Evolutionary conservation across 2,329 filamentous ascomycete genomes (phyloP).

Genomic region (Cordyceps farinosa): DNA sequence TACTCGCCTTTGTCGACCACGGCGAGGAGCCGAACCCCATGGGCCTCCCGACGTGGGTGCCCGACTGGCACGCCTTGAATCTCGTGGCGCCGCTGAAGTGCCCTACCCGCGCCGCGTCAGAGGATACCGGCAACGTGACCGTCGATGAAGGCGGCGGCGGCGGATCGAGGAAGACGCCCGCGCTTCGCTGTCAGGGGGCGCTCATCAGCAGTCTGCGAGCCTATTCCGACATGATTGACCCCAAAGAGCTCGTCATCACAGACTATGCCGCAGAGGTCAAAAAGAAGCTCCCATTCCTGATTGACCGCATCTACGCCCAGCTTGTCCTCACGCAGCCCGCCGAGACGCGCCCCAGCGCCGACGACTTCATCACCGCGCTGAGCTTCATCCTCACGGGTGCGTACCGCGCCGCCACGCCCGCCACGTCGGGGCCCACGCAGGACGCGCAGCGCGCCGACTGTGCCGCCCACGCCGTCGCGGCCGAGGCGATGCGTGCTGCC

Average conservation of each 20-base stretch:
- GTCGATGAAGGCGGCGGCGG: not conserved
- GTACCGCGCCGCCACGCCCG: not conserved
- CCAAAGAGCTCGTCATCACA: slow-evolving; percentile 16
- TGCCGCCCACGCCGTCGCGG: slow-evolving; percentile 13
- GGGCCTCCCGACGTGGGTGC: slow-evolving; percentile 17
- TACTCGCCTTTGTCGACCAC: slow-evolving; percentile 18
- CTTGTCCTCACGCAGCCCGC: not conserved
- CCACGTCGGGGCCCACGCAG: not conserved
- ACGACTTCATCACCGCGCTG: slow-evolving; percentile 7
- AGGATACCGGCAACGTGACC: not conserved
- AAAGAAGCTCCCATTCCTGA: slow-evolving; percentile 12
- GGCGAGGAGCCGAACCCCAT: slow-evolving; percentile 8
- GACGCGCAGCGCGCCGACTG: slow-evolving; percentile 5
- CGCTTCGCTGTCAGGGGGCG: slow-evolving; percentile 1
- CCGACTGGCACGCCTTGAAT: slow-evolving; percentile 17
- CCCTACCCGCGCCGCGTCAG: slow-evolving; percentile 2
- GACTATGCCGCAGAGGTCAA: not conserved
- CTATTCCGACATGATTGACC: slow-evolving; percentile 4
- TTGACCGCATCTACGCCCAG: slow-evolving; percentile 11
- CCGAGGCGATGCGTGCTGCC: not conserved
- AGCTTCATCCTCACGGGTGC: slow-evolving; percentile 14
- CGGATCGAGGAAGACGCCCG: not conserved
- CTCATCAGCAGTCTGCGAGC: not conserved
- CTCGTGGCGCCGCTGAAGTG: slow-evolving; percentile 13
- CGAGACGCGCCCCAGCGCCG: not conserved